phyloP scores from a whole-genome alignment of 257 asterid genomes.

The Solanum neorickii region DNA sequence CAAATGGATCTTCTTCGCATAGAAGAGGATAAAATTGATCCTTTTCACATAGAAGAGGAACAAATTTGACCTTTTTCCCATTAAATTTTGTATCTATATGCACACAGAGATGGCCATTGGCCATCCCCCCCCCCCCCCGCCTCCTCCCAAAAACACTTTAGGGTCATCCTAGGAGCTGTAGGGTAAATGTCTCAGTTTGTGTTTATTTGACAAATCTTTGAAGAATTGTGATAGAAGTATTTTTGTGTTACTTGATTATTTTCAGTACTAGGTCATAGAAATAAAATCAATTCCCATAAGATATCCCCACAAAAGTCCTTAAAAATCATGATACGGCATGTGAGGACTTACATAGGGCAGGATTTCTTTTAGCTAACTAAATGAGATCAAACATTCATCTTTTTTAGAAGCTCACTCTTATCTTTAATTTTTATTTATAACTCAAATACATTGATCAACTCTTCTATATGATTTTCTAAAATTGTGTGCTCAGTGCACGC shows the following conservation, averaged over 20 bases:
- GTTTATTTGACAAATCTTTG: background rate
- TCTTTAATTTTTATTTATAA: background rate
- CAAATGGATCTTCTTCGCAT: background rate
- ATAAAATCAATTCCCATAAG: background rate
- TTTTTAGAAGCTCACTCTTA: background rate
- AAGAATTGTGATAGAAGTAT: background rate
- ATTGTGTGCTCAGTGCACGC: background rate
- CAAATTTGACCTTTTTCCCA: background rate
- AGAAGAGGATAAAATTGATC: background rate
- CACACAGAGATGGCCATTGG: background rate
- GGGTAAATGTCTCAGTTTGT: background rate
- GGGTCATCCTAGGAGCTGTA: background rate
- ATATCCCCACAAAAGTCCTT: background rate
- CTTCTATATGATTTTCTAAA: background rate
- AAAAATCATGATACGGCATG: background rate
- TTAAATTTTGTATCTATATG: background rate
- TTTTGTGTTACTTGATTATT: background rate
- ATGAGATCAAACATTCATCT: background rate
- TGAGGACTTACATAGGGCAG: background rate
- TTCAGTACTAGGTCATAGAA: background rate
- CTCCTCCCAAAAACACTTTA: background rate
- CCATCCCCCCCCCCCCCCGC: background rate
- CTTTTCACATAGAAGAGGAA: background rate
- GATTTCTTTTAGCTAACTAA: background rate
- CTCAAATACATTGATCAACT: background rate